Evolutionary conservation across 2,329 filamentous ascomycete genomes (phyloP).

Genomic region (Colletotrichum abscissum): DNA sequence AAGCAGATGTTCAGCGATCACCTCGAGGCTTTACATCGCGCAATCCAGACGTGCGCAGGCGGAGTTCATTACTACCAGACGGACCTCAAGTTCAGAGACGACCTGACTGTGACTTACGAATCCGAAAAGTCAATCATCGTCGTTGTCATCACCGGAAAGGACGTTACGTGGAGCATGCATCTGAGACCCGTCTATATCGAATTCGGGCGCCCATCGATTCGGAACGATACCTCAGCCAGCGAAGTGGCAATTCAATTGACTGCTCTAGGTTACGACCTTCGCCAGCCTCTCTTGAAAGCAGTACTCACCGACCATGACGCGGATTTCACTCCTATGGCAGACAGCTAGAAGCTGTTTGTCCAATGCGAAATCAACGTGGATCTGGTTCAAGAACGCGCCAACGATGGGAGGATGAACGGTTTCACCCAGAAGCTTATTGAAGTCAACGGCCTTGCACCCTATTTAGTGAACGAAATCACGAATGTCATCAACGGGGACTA

Average conservation of each 20-base stretch:
- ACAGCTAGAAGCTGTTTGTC: conserved; percentile 27
- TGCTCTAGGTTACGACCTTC: conserved; percentile 12
- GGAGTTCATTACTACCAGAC: conserved; percentile 16
- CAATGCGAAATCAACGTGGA: conserved; percentile 15
- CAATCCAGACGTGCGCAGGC: conserved; percentile 1
- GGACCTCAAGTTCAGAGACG: conserved; percentile 20
- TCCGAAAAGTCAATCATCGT: conserved; percentile 20
- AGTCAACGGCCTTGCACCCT: background rate
- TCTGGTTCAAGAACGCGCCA: background rate
- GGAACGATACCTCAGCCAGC: background rate
- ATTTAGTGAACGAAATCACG: background rate
- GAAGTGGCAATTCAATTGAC: background rate
- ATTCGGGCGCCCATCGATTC: background rate
- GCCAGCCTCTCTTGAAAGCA: conserved; percentile 18
- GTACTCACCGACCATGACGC: background rate
- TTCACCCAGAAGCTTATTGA: conserved; percentile 1
- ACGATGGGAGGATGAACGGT: background rate
- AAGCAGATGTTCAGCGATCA: background rate
- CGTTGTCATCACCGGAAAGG: conserved; percentile 13
- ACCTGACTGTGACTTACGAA: conserved; percentile 30
- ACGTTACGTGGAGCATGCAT: conserved; percentile 35
- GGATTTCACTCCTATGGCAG: background rate
- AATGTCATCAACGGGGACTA: background rate
- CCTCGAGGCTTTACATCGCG: background rate
- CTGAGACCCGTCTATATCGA: conserved; percentile 9